Conservation (phyloP, 352 stramenopile species). For the Pythium inflatum region DNA sequence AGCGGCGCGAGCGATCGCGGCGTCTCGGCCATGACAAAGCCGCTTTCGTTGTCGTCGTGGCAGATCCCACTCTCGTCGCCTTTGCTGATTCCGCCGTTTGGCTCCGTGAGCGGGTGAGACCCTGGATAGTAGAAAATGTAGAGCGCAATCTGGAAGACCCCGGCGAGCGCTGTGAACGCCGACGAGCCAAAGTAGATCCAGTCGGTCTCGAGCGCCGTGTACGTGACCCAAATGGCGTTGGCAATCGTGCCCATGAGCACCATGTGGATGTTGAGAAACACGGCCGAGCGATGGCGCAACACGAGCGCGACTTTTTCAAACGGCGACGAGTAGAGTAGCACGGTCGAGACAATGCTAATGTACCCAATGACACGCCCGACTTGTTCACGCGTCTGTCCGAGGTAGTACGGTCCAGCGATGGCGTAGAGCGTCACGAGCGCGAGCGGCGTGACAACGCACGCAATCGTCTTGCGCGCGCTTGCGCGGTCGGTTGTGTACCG, state of each 20-base stretch:
- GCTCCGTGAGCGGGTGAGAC: too few relatives aligned
- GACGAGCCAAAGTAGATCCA: conserved; percentile 63
- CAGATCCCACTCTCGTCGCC: too few relatives aligned
- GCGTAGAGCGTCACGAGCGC: conserved; percentile 47
- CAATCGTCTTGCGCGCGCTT: conserved; percentile 42
- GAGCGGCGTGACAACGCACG: conserved; percentile 27
- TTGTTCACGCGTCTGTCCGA: conserved; percentile 25
- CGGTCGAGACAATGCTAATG: conserved; percentile 45
- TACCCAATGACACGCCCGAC: conserved; percentile 43
- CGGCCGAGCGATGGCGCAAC: conserved; percentile 14
- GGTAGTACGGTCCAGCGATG: conserved; percentile 38
- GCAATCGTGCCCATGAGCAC: conserved; percentile 54
- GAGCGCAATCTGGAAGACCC: conserved; percentile 42
- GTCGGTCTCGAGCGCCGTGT: conserved; percentile 46
- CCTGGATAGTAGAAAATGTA: conserved; percentile 56
- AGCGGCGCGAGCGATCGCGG: too few relatives aligned
- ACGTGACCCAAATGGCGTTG: conserved; percentile 58
- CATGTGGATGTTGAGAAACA: conserved; percentile 54
- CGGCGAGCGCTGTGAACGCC: conserved; percentile 41
- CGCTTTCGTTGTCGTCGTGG: too few relatives aligned
- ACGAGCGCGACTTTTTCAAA: conserved; percentile 46
- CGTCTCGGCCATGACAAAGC: too few relatives aligned
- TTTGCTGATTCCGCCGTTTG: too few relatives aligned
- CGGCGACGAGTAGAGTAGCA: conserved; percentile 59
- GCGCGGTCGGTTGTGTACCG: conserved; percentile 43